A percentile compares a stretch with the other conserved stretches of the same genome.
Conservation (phyloP, 306 rosid species). For the Luffa acutangula region DNA sequence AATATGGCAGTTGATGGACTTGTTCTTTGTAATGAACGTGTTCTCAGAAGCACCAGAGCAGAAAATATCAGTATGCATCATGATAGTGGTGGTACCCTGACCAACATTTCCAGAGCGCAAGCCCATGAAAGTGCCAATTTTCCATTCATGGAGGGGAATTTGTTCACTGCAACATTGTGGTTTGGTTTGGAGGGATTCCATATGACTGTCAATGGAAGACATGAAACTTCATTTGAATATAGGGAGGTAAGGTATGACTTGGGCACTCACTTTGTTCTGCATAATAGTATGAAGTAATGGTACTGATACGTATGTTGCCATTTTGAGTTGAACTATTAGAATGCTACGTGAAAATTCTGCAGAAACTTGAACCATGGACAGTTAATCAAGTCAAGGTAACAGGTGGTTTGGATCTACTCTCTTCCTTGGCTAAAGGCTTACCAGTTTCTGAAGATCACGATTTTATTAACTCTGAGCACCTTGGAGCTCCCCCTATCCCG, state of each 20-base stretch:
- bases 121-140: slow-evolving; percentile 56
- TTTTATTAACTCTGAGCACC: slow-evolving; percentile 47
- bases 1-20: slow-evolving; percentile 75
- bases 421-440: slow-evolving; percentile 82
- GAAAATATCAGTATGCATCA: slow-evolving; percentile 39
- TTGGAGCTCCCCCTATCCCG: slow-evolving; percentile 57
- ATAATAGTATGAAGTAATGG: background rate
- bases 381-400: slow-evolving; percentile 52
- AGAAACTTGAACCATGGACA: slow-evolving; percentile 90
- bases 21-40: slow-evolving; percentile 78
- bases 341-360: slow-evolving; percentile 21
- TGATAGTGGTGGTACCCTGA: slow-evolving; percentile 28
- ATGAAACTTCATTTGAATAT: slow-evolving; percentile 86
- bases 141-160: slow-evolving; percentile 74
- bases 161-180: slow-evolving; percentile 84
- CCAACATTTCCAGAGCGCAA: slow-evolving; percentile 51
- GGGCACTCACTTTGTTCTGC: background rate
- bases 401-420: slow-evolving; percentile 55
- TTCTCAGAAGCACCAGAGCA: slow-evolving; percentile 37
- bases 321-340: background rate
- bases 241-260: slow-evolving; percentile 77
- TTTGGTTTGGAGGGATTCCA: slow-evolving; percentile 90
- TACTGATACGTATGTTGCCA: background rate
- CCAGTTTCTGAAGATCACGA: slow-evolving; percentile 82
- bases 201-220: slow-evolving; percentile 87